Base-by-base conservation (phyloP, 176 grass and related monocot species). In the Cenchrus americanus region DNA sequence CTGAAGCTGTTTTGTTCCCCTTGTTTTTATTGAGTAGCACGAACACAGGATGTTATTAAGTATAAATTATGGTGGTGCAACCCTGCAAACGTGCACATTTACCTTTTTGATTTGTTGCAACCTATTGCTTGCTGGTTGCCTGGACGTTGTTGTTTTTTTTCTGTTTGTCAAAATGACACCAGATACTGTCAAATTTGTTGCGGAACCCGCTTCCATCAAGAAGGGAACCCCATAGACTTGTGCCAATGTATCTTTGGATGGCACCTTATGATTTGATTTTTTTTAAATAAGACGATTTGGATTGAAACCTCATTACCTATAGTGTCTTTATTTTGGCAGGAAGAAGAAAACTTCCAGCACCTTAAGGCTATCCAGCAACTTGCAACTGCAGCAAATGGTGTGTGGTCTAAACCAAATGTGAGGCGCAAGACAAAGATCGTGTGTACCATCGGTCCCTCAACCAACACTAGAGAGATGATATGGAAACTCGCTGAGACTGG, bases 391-490 rank as follows among this genome's bases (percentile, higher is more conserved):
- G 44, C 88, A 8, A 86, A 83, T 73, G 87, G 91, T 66, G 83
- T 92, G 30, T 94, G 89, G 91, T 89, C 93, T 73, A 99, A 94
- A 66, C 96, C 93, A 40, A 96, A 92, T 78, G 93, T 94, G 73
- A 89, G 87, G 57, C 93, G 96, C 80, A 94, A 99, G 89, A 99
- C 96, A 9, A 96, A 99, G 89, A 99, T 99, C 3, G 91, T 94
- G 53, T 99, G 96, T 86, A 99, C 93, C n/a, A 99, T 99, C 14
- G 96, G 93, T 54, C 96, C 96, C 18, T 94, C 96, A 15, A 99
- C 96, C 71, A 92, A 99, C 87, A 96, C 96, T 26, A 94, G 66
- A 76, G 91, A 92, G 78, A 99, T 99, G 96, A 96, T 96, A 87
- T 91, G 96, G 89, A 90, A 90, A 76, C 91, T 99, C 0, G 96